Evolutionary conservation across 495 filamentous ascomycete genomes (phyloP).

Genomic region (Daldinia loculata): DNA sequence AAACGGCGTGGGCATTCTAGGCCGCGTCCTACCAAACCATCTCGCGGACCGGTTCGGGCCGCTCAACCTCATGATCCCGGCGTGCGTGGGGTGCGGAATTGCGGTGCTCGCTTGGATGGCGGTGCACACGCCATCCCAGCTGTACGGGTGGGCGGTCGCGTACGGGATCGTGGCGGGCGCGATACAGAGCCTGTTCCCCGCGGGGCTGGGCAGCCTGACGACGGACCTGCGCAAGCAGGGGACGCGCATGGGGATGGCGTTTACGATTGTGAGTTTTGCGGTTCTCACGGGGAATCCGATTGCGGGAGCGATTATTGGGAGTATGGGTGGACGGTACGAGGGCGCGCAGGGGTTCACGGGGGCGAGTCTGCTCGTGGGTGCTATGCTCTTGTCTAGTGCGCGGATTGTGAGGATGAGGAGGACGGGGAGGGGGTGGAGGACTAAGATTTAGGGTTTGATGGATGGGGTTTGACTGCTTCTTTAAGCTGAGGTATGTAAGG

Average conservation of each 20-base stretch:
- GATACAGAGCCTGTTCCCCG: conserved; percentile 75
- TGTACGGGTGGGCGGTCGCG: conserved; percentile 69
- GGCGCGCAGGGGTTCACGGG: conserved; percentile 73
- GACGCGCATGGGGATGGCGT: conserved; percentile 80
- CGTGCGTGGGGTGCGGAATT: conserved; percentile 59
- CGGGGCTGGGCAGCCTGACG: conserved; percentile 65
- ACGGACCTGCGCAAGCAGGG: conserved; percentile 74
- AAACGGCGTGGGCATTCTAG: conserved; percentile 73
- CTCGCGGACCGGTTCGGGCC: conserved; percentile 68
- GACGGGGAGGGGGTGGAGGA: conserved; percentile 40
- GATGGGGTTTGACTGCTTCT: not conserved
- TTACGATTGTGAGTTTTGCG: conserved; percentile 77
- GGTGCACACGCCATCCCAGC: conserved; percentile 56
- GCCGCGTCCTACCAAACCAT: conserved; percentile 70
- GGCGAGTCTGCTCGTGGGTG: conserved; percentile 53
- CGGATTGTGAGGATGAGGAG: conserved; percentile 47
- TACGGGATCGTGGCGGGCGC: conserved; percentile 73
- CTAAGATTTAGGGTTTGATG: conserved; percentile 36
- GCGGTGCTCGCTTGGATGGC: conserved; percentile 70
- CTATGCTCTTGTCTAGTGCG: conserved; percentile 54
- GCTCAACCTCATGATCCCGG: conserved; percentile 69
- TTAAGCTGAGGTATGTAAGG: not conserved
- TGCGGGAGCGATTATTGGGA: conserved; percentile 70
- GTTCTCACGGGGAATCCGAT: conserved; percentile 78
- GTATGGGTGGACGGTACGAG: conserved; percentile 62